Percentiles rank a stretch among this genome's conserved stretches.
phyloP scores from a whole-genome alignment of 164 flowering plant genomes.

The Cinnamomum micranthum region DNA sequence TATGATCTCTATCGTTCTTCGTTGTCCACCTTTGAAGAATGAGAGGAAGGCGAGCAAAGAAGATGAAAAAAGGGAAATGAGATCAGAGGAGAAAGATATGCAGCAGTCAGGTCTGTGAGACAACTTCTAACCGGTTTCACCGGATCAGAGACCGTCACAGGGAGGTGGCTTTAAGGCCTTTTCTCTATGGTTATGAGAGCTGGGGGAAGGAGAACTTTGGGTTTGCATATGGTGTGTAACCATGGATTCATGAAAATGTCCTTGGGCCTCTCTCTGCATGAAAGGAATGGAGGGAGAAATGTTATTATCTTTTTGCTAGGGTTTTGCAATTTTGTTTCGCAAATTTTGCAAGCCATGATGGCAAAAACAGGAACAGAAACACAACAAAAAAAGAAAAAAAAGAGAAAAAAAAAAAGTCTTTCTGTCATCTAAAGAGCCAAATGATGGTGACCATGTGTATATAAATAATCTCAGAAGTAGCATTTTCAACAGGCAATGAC shows the following conservation, averaged over 20 bases:
- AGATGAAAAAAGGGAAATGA: not conserved
- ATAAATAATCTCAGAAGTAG: too few relatives aligned
- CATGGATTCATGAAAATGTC: not conserved
- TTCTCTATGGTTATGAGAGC: not conserved
- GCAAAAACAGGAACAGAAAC: not conserved
- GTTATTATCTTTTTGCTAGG: not conserved
- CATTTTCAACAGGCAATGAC: too few relatives aligned
- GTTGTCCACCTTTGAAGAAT: conserved; percentile 29
- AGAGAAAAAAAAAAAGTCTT: not conserved
- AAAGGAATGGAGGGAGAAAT: not conserved
- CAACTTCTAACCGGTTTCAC: too few relatives aligned
- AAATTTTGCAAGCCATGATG: not conserved
- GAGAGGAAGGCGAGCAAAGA: conserved; percentile 1
- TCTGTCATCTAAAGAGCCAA: not conserved
- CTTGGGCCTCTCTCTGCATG: not conserved
- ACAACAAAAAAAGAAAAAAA: not conserved
- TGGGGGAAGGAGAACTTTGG: not conserved
- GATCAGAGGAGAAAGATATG: not conserved
- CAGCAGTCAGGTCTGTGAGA: too few relatives aligned
- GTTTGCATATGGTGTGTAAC: not conserved
- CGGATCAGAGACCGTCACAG: not conserved
- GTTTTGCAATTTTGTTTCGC: not conserved
- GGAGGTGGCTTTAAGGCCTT: not conserved
- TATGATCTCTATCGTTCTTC: conserved; percentile 44
- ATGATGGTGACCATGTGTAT: not conserved